Evolutionary conservation across 2,329 filamentous ascomycete species (phyloP), one percentile per base, ranked within the genome.

Genomic region (Fusarium subglutinans): DNA sequence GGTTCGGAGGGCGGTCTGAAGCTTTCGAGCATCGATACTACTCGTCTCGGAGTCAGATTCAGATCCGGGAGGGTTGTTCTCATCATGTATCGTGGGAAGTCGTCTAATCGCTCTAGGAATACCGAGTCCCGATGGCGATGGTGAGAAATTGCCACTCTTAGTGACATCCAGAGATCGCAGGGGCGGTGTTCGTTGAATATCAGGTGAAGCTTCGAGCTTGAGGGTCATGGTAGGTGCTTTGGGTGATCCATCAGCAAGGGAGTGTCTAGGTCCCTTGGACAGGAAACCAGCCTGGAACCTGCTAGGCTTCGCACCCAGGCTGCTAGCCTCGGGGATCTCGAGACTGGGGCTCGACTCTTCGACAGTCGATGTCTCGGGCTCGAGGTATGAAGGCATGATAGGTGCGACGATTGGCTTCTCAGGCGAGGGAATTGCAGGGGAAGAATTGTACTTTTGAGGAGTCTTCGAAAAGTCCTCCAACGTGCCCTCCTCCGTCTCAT

Each of bases 381-480:
- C 70, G 2, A 79, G 65, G 47, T 79, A 77, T 1, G 73, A 60
- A 26, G 75, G 71, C 47, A 75, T 48, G 0, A 56, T 43, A n/a
- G 83, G 77, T 6, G 83, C 80, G 18, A 83, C 75, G 5, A 86
- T 81, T 26, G 58, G 66, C 74, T 75, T 79, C 62, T 78, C 73
- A 0, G 74, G 72, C 2, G 78, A 77, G 10, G 72, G 41, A 26
- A 77, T 63, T 56, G 91, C 88, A 12, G 90, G 89, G 2, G 90
- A 89, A 5, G 86, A 86, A 22, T 89, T 86, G 14, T 88, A 82
- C 79, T 92, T 93, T 81, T 95, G 89, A 2, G 96, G 96, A 6
- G 96, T 98, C 83, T 94, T 94, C 79, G 96, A 94, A 80, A 96
- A 98, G 80, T 98, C 96, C 17, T 93, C 95, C 63, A 98, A 85